Evolutionary conservation across 2,329 filamentous ascomycete genomes (phyloP), one percentile per base, ranked within the genome.

Genomic region (Sporothrix sp.): DNA sequence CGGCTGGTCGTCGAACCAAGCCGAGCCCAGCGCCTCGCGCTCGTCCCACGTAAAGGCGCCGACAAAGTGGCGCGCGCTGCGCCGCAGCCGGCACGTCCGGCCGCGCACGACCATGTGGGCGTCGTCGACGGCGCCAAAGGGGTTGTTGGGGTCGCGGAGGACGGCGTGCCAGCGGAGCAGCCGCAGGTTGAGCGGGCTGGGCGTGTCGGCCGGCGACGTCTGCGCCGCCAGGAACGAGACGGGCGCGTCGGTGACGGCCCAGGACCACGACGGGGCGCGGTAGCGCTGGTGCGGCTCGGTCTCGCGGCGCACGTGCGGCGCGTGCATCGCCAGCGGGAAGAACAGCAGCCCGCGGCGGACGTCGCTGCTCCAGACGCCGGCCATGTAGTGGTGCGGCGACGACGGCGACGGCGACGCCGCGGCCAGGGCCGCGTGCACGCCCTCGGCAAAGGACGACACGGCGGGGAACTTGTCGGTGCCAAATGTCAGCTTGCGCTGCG

Each of bases 251-350:
- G 45, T 52, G 21, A 45, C 28, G 18, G 50, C 50, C 50, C 50
- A 52, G 13, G 50, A 52, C 50, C 50, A 52, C 3, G 50, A 52
- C 7, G 50, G 50, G 6, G 50, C 50, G 9, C 50, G 50, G 33
- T 48, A 52, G 9, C 30, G 39, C 4, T 25, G 16, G 27, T 30
- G 36, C 23, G 21, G 33, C 35, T 35, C 32, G 20, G 36, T 13
- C 3, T 1, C 14, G 10, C n/a, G 20, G 3, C n/a, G n/a, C 2
- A 27, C 38, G 7, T 52, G 50, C 3, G 50, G 30, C 14, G 37
- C 25, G 27, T 52, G 46, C 39, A 48, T 39, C 10, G 37, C 23
- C 18, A 45, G 33, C 1, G 45, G 45, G 7, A 18, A 45, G 27
- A 45, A 52, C 5, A 48, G 39, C 14, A 52, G 27, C 7, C 46